phyloP scores from a whole-genome alignment of 2,329 filamentous ascomycete genomes.

The Colletotrichum truncatum region DNA sequence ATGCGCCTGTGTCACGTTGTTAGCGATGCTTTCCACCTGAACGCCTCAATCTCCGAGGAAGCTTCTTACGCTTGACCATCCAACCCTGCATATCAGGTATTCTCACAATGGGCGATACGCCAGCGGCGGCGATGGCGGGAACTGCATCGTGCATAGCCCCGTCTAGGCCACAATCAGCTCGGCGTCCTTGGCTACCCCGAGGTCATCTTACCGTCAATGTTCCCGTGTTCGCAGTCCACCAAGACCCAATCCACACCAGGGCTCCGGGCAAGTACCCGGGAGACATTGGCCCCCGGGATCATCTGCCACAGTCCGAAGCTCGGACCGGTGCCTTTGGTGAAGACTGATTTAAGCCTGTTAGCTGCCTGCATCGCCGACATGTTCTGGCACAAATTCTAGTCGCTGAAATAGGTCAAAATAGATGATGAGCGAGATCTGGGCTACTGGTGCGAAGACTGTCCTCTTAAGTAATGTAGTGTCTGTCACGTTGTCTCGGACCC shows the following conservation, averaged over 20 bases:
- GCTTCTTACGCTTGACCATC: slow-evolving; percentile 63
- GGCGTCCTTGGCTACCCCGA: not conserved
- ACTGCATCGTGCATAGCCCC: slow-evolving; percentile 63
- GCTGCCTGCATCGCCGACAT: slow-evolving; percentile 49
- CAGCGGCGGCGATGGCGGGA: slow-evolving; percentile 58
- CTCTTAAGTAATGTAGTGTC: not conserved
- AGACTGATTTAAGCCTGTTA: slow-evolving; percentile 59
- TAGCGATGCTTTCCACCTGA: not conserved
- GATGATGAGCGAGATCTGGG: not conserved
- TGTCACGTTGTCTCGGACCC: not conserved
- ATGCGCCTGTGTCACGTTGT: slow-evolving; percentile 51
- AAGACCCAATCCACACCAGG: slow-evolving; percentile 74
- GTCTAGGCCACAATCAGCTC: slow-evolving; percentile 39
- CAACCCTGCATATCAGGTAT: slow-evolving; percentile 65
- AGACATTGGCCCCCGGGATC: slow-evolving; percentile 68
- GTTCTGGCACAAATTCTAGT: not conserved
- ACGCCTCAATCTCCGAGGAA: not conserved
- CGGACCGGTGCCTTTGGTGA: slow-evolving; percentile 54
- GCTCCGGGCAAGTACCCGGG: slow-evolving; percentile 66
- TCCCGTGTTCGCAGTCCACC: slow-evolving; percentile 65
- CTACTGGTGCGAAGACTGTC: not conserved
- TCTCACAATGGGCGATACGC: slow-evolving; percentile 54
- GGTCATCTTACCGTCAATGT: slow-evolving; percentile 56
- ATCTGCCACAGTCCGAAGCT: slow-evolving; percentile 72
- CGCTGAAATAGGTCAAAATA: not conserved